phyloP scores from a whole-genome alignment of 2,329 filamentous ascomycete species.

The Alternaria brassicae region DNA sequence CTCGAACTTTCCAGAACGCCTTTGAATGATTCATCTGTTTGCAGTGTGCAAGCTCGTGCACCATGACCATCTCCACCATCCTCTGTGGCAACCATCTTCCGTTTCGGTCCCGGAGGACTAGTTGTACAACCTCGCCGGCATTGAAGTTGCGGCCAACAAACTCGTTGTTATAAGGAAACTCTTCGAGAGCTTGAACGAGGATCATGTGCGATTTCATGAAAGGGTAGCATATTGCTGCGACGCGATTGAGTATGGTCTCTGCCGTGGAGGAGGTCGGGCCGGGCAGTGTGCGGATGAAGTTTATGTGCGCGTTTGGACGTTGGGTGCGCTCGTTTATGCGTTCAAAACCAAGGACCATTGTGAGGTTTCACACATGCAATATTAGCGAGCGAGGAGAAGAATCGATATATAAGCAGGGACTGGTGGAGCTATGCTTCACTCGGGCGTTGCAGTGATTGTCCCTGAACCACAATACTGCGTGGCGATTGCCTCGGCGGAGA shows the following conservation, averaged over 20 bases:
- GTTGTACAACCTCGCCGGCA: slow-evolving; percentile 83
- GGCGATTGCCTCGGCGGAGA: slow-evolving; percentile 6
- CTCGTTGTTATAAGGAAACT: slow-evolving; percentile 80
- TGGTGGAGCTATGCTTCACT: background rate
- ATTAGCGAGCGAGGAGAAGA: background rate
- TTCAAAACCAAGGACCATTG: slow-evolving; percentile 80
- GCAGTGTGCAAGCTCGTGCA: slow-evolving; percentile 88
- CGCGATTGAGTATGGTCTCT: slow-evolving; percentile 46
- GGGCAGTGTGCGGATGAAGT: slow-evolving; percentile 83
- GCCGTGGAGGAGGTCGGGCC: slow-evolving; percentile 56
- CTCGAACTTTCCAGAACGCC: slow-evolving; percentile 81
- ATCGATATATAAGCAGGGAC: background rate
- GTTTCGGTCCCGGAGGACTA: slow-evolving; percentile 75
- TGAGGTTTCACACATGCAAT: slow-evolving; percentile 11
- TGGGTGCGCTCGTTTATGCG: slow-evolving; percentile 77
- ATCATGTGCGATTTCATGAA: slow-evolving; percentile 58
- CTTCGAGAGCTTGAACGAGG: slow-evolving; percentile 68
- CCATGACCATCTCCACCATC: slow-evolving; percentile 94
- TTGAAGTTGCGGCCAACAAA: slow-evolving; percentile 93
- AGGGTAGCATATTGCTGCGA: slow-evolving; percentile 74
- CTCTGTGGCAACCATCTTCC: slow-evolving; percentile 77
- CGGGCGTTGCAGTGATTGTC: background rate
- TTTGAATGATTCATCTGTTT: slow-evolving; percentile 90
- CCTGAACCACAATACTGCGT: background rate
- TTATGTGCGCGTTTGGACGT: slow-evolving; percentile 78